Evolutionary conservation across 768 basidiomycete genomes (phyloP).

Genomic region (Podaxis carcinomalis): DNA sequence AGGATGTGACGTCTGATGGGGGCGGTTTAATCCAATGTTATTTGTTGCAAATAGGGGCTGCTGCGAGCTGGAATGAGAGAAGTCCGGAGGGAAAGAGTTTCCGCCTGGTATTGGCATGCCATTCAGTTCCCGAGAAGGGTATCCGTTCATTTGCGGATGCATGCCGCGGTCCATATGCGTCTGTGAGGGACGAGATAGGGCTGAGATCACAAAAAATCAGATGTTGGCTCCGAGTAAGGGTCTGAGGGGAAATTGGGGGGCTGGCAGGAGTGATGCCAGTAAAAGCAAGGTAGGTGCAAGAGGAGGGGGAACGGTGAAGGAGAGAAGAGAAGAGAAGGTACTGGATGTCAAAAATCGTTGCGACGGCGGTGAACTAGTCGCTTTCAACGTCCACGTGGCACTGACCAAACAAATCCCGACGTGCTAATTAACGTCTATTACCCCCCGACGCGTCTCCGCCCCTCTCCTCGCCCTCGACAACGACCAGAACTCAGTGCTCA

Average conservation of each 20-base stretch:
- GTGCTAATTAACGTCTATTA: neutral
- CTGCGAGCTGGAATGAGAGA: neutral
- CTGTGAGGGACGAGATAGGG: neutral
- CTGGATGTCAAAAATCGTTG: constrained; percentile 8
- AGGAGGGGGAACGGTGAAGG: neutral
- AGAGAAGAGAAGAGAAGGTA: neutral
- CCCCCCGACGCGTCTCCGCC: neutral
- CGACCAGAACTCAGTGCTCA: neutral
- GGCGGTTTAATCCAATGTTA: constrained; percentile 3
- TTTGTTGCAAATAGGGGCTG: constrained; percentile 5
- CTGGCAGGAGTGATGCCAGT: neutral
- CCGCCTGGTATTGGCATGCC: neutral
- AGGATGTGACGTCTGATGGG: constrained; percentile 5
- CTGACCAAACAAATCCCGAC: constrained; percentile 10
- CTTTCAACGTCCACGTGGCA: constrained; percentile 8
- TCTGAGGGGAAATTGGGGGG: neutral
- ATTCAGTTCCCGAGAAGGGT: constrained; percentile 1
- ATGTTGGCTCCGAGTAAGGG: neutral
- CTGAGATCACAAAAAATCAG: neutral
- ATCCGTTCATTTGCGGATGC: constrained; percentile 7
- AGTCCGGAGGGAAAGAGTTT: neutral
- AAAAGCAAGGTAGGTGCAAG: neutral
- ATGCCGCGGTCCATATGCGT: constrained; percentile 5
- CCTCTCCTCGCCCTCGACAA: neutral
- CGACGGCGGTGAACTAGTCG: constrained; percentile 2